Base-by-base conservation (phyloP, 306 rosid species). In the Castanea sativa region DNA sequence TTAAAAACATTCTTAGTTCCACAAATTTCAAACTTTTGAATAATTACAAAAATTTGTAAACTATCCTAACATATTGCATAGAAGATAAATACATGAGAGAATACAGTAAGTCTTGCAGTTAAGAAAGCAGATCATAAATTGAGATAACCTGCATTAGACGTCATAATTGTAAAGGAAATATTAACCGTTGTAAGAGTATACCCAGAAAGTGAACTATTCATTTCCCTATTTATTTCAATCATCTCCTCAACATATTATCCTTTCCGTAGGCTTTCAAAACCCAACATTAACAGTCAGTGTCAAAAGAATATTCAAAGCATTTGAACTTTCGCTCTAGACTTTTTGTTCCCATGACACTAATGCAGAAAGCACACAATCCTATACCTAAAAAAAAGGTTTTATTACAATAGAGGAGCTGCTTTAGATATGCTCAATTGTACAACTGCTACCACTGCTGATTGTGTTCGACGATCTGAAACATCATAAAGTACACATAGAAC, bases 1-100 rank as follows among this genome's bases (percentile, higher is more conserved):
- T 60, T 38, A 76, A 76, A 49, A 76, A 49, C 83, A 78, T 75
- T 77, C 12, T 55, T 30, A 78, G 65, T 55, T 53, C 73, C 70
- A 77, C 73, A 81, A n/a, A 51, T 73, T 35, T 71, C 65, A 61
- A n/a, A 49, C 29, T 65, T 20, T 52, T 67, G 30, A 74, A 65
- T 16, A 76, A 74, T 27, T 68, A 64, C 23, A 68, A 78, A 4
- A 16, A 71, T 60, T 33, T 55, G 7, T 67, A 7, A 33, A 21
- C 72, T 8, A 33, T 18, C 51, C 72, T 32, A 67, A 33, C 72
- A 67, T 18, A 67, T 8, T 67, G 52, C 52, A 32, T 33, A 8
- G 64, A 15, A 58, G 12, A 9, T 58, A 1, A 10, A n/a, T 25
- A 27, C 19, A 61, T 11, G 6, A 5, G 68, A 59, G 35, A 79